Evolutionary conservation across 805 yeast genomes (phyloP), one percentile per base, ranked within the genome.

Genomic region (Metschnikowia kofuensis): DNA sequence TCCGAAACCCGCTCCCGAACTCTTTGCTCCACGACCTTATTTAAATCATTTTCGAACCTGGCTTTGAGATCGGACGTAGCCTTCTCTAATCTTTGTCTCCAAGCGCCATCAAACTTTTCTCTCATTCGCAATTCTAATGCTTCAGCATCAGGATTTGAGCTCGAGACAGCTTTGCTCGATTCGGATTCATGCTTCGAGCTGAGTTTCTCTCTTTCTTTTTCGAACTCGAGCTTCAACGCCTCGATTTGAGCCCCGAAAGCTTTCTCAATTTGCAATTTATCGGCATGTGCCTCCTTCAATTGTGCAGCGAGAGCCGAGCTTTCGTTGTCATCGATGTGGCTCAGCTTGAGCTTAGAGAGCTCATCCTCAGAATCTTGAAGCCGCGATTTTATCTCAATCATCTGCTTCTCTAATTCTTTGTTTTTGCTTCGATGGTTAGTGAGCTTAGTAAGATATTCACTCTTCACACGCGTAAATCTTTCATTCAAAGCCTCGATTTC

Each of bases 21-120:
- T 30, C 46, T 38, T 13, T 34, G 41, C 32, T 50, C 49, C 4
- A 54, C 55, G 12, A 36, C 42, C 8, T 51, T 31, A 6, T 43
- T 38, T 29, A 63, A 59, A 34, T 67, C 73, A 38, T 60, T 63
- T 47, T 75, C 74, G 57, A 79, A 66, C 45, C 72, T 68, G 8
- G 65, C 65, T 48, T 60, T 57, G 27, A 60, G 52, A 28, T 55
- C 51, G 38, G 60, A 46, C 14, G 59, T 44, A 9, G 56, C 42
- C 26, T 54, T 50, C 49, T 61, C 59, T 40, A 58, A 47, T 38
- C 61, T 64, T 6, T 49, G 42, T 42, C 56, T 49, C 49, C 51
- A 62, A 51, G 51, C 72, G 11, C 52, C 53, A 31, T 61, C 67
- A 32, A 64, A 45, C 32, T 62, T 61, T 36, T 63, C 66, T 37